These are phyloP conservation scores for Cordyceps cateniannulata DNA, from an alignment of 2,329 filamentous ascomycete genomes.

Conservation along the genomic window DNA sequence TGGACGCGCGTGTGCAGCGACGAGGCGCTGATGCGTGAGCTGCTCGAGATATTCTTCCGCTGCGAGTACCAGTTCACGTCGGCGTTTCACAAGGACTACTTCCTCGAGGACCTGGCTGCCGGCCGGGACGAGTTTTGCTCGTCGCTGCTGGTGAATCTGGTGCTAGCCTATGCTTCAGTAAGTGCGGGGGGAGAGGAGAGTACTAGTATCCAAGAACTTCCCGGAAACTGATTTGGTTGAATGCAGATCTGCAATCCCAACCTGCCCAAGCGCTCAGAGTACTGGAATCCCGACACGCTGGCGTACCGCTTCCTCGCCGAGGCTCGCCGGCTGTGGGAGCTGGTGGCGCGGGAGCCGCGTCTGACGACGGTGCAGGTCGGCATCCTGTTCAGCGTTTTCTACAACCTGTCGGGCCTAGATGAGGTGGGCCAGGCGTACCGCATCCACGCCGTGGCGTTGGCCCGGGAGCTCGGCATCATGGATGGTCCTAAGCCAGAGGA, in stretches of 20 bases:
- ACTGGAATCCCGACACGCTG: constrained; percentile 26
- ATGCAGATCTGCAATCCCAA: constrained; percentile 22
- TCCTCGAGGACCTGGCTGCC: constrained; percentile 15
- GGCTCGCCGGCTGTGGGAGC: constrained; percentile 26
- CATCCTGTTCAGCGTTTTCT: constrained; percentile 21
- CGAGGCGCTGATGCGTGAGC: constrained; percentile 14
- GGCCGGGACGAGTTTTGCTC: constrained; percentile 12
- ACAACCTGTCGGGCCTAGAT: constrained; percentile 3
- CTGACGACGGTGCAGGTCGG: constrained; percentile 25
- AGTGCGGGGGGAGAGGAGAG: not conserved
- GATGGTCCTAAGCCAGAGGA: not conserved
- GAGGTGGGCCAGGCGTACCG: not conserved
- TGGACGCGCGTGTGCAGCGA: constrained; percentile 16
- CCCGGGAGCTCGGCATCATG: not conserved
- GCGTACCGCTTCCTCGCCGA: constrained; percentile 28
- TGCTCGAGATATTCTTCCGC: constrained; percentile 14
- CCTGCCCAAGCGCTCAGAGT: constrained; percentile 22
- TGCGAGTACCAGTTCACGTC: constrained; percentile 17
- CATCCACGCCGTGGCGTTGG: not conserved
- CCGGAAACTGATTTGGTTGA: no score
- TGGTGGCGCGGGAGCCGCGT: constrained; percentile 14
- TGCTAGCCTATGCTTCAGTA: constrained; percentile 14
- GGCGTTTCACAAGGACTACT: constrained; percentile 16
- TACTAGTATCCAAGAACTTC: no score
- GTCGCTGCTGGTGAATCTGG: constrained; percentile 13